Conservation (phyloP, 1,284 basidiomycete genomes). For the Pseudozyma hubeiensis region DNA sequence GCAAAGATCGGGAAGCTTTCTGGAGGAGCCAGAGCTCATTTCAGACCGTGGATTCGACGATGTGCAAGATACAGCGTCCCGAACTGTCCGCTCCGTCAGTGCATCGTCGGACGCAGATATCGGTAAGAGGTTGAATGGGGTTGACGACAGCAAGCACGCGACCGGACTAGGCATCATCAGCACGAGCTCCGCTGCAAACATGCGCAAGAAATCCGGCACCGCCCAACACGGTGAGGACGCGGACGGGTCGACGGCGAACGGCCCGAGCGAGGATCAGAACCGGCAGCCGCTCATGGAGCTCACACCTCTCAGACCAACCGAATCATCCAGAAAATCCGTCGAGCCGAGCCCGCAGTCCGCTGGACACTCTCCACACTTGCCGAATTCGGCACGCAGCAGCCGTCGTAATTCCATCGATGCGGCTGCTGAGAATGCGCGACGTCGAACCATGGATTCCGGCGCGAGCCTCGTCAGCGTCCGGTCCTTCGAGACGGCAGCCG, state of each 20-base stretch:
- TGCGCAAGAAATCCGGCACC: conserved; percentile 1
- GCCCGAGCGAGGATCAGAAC: neutral
- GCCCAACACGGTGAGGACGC: neutral
- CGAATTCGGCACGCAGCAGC: conserved; percentile 24
- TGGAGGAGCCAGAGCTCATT: conserved; percentile 45
- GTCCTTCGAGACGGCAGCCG: conserved; percentile 57
- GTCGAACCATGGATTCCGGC: conserved; percentile 35
- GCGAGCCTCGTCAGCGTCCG: conserved; percentile 39
- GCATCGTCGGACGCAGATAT: conserved; percentile 8
- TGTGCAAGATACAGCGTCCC: neutral
- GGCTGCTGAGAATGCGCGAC: conserved; percentile 6
- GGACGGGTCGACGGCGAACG: neutral
- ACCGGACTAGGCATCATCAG: conserved; percentile 26
- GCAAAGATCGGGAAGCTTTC: conserved; percentile 50
- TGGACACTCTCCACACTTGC: conserved; percentile 14
- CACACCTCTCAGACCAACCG: conserved; percentile 2
- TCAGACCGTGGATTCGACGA: neutral
- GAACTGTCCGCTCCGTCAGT: conserved; percentile 1
- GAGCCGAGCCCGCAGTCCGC: neutral
- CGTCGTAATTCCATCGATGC: conserved; percentile 30
- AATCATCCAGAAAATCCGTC: neutral
- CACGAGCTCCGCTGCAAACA: neutral
- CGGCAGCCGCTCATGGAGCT: neutral
- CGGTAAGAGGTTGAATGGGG: neutral
- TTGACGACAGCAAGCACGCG: neutral